Evolutionary conservation across 257 asterid genomes (phyloP).

Genomic region (Scutellaria barbata): DNA sequence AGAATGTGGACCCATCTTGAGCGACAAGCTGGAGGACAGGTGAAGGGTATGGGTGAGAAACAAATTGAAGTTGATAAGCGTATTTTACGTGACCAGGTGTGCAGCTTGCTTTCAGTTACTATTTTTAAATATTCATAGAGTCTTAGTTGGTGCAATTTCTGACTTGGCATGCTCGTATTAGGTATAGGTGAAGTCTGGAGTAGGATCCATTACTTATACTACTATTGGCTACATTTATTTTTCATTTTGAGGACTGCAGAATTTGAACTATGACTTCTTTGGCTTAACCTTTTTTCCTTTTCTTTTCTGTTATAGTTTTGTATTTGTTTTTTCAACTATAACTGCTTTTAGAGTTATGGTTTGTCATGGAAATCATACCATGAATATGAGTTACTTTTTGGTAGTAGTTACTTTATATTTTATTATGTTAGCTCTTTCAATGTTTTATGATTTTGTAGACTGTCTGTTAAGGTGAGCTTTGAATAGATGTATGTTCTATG

Average conservation of each 20-base stretch:
- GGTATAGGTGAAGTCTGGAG: slow-evolving; percentile 11
- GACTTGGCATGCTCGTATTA: background rate
- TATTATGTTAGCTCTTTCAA: background rate
- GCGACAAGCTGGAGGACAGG: slow-evolving; percentile 99
- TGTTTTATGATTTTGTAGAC: slow-evolving; percentile 1
- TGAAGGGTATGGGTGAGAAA: slow-evolving; percentile 99
- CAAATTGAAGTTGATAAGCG: slow-evolving; percentile 99
- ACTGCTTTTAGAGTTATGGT: slow-evolving; percentile 7
- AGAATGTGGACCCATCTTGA: slow-evolving; percentile 98
- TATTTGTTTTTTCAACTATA: background rate
- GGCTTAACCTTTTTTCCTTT: background rate
- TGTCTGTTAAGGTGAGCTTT: background rate
- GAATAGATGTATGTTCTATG: background rate
- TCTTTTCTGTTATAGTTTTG: background rate
- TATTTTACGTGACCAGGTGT: slow-evolving; percentile 90
- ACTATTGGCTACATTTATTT: background rate
- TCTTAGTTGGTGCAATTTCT: background rate
- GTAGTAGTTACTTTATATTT: background rate
- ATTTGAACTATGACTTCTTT: background rate
- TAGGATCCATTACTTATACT: slow-evolving; percentile 5
- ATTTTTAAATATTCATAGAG: slow-evolving; percentile 3
- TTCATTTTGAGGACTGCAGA: background rate
- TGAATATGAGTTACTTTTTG: slow-evolving; percentile 13
- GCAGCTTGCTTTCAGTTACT: slow-evolving; percentile 35
- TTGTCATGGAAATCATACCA: background rate